Evolutionary conservation across 495 filamentous ascomycete genomes (phyloP).

Genomic region (Penicillium pancosmium): DNA sequence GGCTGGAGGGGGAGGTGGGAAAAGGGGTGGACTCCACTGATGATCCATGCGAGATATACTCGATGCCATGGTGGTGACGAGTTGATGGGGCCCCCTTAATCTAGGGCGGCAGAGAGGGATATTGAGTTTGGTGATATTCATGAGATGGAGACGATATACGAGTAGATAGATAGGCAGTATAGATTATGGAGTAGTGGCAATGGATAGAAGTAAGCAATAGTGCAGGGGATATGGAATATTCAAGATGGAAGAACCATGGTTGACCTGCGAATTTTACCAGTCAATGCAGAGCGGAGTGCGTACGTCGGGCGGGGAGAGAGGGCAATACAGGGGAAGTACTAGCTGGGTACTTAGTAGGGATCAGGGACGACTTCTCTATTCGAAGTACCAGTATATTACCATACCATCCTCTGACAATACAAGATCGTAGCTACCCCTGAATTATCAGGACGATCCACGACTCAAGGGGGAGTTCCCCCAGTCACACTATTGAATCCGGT

Average conservation of each 20-base stretch:
- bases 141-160: not conserved
- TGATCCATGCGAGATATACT: conserved; percentile 6
- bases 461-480: conserved; percentile 28
- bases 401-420: not conserved
- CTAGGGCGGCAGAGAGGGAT: conserved; percentile 2
- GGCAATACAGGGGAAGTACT: not conserved
- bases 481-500: conserved; percentile 26
- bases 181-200: not conserved
- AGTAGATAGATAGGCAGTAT: not conserved
- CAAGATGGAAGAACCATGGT: not conserved
- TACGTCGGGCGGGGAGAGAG: not conserved
- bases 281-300: not conserved
- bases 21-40: conserved; percentile 12
- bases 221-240: not conserved
- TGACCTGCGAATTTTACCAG: not conserved
- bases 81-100: conserved; percentile 21
- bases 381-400: not conserved
- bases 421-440: conserved; percentile 19
- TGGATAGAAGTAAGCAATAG: not conserved
- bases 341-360: not conserved
- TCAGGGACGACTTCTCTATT: not conserved
- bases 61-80: conserved; percentile 1
- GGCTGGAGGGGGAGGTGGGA: not conserved
- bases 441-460: conserved; percentile 20
- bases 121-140: not conserved